A percentile compares a stretch with the other conserved stretches of the same genome.
Evolutionary conservation across 192 early-diverging fungal species (phyloP).

Genomic region (Entomortierella parvispora): DNA sequence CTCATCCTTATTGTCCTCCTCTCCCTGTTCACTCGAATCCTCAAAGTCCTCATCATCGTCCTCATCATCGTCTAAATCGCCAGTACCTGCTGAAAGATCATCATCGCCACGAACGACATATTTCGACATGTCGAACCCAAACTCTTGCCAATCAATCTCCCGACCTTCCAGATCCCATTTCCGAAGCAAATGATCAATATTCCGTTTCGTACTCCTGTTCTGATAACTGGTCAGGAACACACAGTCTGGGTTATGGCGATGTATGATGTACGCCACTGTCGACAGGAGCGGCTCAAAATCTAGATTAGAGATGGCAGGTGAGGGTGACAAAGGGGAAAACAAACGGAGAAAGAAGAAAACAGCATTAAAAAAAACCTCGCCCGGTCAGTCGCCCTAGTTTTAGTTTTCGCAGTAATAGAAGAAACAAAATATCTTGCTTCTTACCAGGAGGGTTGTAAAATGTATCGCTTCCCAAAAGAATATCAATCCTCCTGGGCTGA

Average conservation of each 20-base stretch:
- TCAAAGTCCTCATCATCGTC: not conserved
- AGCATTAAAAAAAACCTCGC: constrained; percentile 18
- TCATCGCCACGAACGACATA: constrained; percentile 17
- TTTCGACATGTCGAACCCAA: constrained; percentile 49
- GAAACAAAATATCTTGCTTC: not conserved
- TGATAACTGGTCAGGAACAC: constrained; percentile 80
- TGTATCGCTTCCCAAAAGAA: constrained; percentile 66
- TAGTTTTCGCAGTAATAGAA: not conserved
- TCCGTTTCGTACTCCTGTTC: constrained; percentile 71
- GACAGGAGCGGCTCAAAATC: constrained; percentile 75
- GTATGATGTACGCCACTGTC: constrained; percentile 68
- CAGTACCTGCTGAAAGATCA: not conserved
- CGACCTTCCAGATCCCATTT: constrained; percentile 65
- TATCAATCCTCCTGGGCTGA: constrained; percentile 41
- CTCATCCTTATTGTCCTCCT: not conserved
- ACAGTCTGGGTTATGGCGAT: constrained; percentile 59
- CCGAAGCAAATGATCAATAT: constrained; percentile 69
- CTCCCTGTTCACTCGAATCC: not conserved
- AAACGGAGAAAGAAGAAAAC: not conserved
- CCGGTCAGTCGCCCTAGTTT: not conserved
- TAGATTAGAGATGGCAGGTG: constrained; percentile 20
- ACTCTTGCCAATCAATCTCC: constrained; percentile 47
- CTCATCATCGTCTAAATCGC: not conserved
- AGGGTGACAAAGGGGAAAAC: not conserved
- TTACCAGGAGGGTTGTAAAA: constrained; percentile 67